Base-by-base conservation (phyloP, 2,329 filamentous ascomycete species). In the Colletotrichum brevisporum region DNA sequence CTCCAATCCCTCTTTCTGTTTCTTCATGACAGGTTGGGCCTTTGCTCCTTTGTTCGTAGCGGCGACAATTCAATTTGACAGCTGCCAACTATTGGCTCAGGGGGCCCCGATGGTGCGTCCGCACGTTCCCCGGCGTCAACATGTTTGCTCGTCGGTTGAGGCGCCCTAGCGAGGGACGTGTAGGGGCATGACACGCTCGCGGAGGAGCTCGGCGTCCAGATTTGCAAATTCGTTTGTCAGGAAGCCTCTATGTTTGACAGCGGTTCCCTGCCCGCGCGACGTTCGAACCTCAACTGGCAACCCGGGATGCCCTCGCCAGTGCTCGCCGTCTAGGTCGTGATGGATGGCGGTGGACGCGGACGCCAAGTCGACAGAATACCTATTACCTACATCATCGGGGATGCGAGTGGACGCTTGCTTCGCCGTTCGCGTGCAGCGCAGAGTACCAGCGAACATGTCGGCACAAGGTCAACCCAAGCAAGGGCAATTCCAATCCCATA, bases 271-370 rank as follows among this genome's bases (percentile, higher is more conserved):
- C 36, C 48, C 31, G 15, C 39, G 3, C 24, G 8, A 52, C 36
- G 48, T 41, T 36, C 24, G 47, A 53, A 54, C 50, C 16, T 12
- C n/a, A 21, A 27, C 10, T 60, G 41, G 41, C 50, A 56, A 56
- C 43, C 66, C 18, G 50, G 62, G 55, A 51, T 66, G n/a, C 50
- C 66, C 66, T 69, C 61, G 66, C 18, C 47, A 24, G 24, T 6
- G 45, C 45, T 36, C 12, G 15, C 31, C 39, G 55, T 45, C 43
- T 31, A 56, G 55, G 31, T 45, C 66, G 43, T 51, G 41, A 55
- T 55, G 66, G 41, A 59, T 59, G 66, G 61, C 24, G 45, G 66
- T 55, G 27, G 48, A 66, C 66, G 60, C 62, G 41, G 66, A 66
- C 55, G 66, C 61, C 54, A 65, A 65, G 48, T 50, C 41, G n/a